These are phyloP conservation scores for Tuber calosporum DNA, from an alignment of 495 filamentous ascomycete species.

Conservation along the genomic window DNA sequence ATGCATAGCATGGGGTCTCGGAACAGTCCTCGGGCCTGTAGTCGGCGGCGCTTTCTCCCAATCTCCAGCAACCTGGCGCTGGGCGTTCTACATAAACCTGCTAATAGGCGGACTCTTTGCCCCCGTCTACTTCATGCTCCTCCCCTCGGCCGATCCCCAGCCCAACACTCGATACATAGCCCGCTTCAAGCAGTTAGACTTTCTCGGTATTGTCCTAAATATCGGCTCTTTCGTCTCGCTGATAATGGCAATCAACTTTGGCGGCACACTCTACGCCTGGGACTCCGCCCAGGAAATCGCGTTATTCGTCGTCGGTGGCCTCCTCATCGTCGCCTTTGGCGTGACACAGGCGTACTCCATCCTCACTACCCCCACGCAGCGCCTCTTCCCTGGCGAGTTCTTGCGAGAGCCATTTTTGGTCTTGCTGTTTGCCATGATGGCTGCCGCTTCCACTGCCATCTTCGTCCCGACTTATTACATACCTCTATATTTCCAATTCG, in stretches of 20 bases:
- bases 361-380: slow-evolving; percentile 47
- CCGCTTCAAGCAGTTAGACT: slow-evolving; percentile 46
- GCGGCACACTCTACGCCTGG: slow-evolving; percentile 53
- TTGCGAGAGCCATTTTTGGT: slow-evolving; percentile 45
- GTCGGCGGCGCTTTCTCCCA: slow-evolving; percentile 25
- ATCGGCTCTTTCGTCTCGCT: slow-evolving; percentile 45
- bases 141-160: slow-evolving; percentile 50
- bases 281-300: slow-evolving; percentile 50
- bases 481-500: slow-evolving; percentile 50
- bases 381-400: slow-evolving; percentile 54
- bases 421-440: slow-evolving; percentile 46
- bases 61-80: slow-evolving; percentile 27
- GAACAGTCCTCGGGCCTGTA: slow-evolving; percentile 23
- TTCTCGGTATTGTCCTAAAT: slow-evolving; percentile 46
- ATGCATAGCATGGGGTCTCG: slow-evolving; percentile 20
- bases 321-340: slow-evolving; percentile 48
- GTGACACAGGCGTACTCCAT: slow-evolving; percentile 51
- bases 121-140: slow-evolving; percentile 53
- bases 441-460: slow-evolving; percentile 41
- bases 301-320: slow-evolving; percentile 49
- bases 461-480: slow-evolving; percentile 51
- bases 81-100: slow-evolving; percentile 67
- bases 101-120: slow-evolving; percentile 50
- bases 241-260: slow-evolving; percentile 53
- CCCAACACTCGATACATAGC: slow-evolving; percentile 42